Evolutionary conservation across 2,329 filamentous ascomycete species (phyloP), one percentile per base, ranked within the genome.

Genomic region (Xylariaceae sp.): DNA sequence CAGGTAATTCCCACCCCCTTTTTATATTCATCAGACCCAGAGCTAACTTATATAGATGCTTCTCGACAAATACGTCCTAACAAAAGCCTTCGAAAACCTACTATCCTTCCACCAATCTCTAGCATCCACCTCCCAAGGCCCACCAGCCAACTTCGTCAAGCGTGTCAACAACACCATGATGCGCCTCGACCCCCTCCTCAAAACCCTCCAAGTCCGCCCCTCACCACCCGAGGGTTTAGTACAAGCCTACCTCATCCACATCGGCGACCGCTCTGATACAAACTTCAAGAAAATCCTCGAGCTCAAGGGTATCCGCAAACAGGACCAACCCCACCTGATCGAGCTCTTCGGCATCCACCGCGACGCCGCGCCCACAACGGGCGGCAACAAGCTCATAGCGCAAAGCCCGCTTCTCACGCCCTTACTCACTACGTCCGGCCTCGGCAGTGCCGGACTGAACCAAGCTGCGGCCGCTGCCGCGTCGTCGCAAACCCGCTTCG

Each of bases 241-340:
- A 0, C 93, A 97, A 76, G 94, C 94, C 39, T 99, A 99, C 73
- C 86, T 99, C 39, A 96, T 97, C 74, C 94, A 97, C 76, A 94
- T 99, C 65, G 92, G 86, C 66, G 94, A 99, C 78, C 87, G 89
- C 58, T 96, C 89, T 64, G 94, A 97, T 72, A 84, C 85, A 69
- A 99, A 99, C 76, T 99, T 99, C 82, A 87, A 87, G 71, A 97
- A 97, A 76, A 89, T 99, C 61, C 85, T 99, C 51, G 94, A 99
- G 54, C 82, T 99, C 64, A 99, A 99, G 74, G 94, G 94, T 51
- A 88, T 99, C 61, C 84, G 88, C 63, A 93, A 92, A 71, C 80
- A 84, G 62, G 94, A 99, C 62, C 90, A 97, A 70, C 77, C 82
- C 2, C 85, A 90, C 63, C 85, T 97, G 1, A 77, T 96, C 39